phyloP scores from a whole-genome alignment of 1,284 basidiomycete genomes.

The Cutaneotrichosporon sp. region DNA sequence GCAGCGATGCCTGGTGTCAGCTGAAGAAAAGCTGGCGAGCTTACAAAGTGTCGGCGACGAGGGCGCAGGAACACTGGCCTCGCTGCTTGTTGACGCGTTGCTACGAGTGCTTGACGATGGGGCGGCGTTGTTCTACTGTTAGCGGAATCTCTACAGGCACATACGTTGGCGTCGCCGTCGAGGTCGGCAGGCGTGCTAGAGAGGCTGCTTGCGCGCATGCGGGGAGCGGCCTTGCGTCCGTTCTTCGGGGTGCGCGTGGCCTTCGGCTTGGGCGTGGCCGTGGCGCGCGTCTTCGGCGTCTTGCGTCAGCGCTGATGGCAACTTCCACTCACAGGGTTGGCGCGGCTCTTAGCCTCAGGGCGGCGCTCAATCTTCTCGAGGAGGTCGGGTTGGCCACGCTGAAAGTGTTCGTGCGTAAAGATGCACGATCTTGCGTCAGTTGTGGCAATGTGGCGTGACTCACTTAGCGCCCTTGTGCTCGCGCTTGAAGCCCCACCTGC shows the following conservation, averaged over 20 bases:
- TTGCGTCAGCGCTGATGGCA: background rate
- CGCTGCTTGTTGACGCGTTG: no score
- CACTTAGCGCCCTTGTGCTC: background rate
- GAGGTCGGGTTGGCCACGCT: constrained; percentile 2
- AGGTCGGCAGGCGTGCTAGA: no score
- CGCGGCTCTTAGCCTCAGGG: constrained; percentile 6
- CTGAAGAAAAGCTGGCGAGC: no score
- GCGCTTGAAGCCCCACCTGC: constrained; percentile 17
- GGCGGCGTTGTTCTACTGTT: no score
- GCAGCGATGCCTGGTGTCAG: no score
- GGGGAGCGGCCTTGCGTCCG: background rate
- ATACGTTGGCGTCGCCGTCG: no score
- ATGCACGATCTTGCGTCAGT: constrained; percentile 11
- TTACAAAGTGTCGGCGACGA: no score
- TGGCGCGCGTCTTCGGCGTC: background rate
- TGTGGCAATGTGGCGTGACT: background rate
- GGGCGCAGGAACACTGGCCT: no score
- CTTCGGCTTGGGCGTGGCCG: background rate
- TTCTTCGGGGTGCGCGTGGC: background rate
- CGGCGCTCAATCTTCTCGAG: constrained; percentile 10
- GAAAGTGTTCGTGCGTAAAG: constrained; percentile 9
- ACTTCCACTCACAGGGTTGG: background rate
- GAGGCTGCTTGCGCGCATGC: background rate
- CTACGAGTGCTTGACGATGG: no score
- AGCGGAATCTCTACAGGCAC: no score